These are phyloP conservation scores for Hyphopichia buzzinii DNA, from an alignment of 1,139 yeast species.

Conservation along the genomic window DNA sequence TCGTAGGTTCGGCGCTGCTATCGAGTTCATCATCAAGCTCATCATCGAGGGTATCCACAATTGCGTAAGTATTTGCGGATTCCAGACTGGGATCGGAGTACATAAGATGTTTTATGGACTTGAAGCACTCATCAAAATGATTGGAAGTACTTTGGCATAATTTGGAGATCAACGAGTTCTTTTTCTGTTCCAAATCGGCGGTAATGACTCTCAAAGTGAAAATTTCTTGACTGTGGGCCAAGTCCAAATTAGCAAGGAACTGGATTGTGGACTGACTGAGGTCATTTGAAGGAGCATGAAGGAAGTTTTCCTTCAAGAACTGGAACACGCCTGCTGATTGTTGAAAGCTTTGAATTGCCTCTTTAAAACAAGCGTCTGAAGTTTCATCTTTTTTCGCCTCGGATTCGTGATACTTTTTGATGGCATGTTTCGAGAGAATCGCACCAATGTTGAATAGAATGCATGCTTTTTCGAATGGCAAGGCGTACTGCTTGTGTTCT, in stretches of 20 bases:
- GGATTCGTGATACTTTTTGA: conserved; percentile 39
- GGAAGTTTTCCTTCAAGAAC: conserved; percentile 74
- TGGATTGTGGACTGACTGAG: conserved; percentile 66
- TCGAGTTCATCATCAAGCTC: conserved; percentile 11
- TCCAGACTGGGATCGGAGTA: conserved; percentile 5
- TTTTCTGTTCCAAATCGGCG: conserved; percentile 44
- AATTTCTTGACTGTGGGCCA: conserved; percentile 89
- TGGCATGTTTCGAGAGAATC: conserved; percentile 47
- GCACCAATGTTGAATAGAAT: conserved; percentile 64
- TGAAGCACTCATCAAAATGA: conserved; percentile 51
- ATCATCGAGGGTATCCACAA: conserved; percentile 13
- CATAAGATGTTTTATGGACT: conserved; percentile 33
- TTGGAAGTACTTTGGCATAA: conserved; percentile 62
- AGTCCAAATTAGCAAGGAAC: conserved; percentile 61
- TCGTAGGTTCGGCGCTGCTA: conserved; percentile 13
- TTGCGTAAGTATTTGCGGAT: conserved; percentile 16
- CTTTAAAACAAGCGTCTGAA: conserved; percentile 46
- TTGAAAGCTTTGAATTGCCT: conserved; percentile 62
- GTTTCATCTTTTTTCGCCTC: conserved; percentile 42
- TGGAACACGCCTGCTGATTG: conserved; percentile 78
- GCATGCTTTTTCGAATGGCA: conserved; percentile 90
- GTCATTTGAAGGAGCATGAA: conserved; percentile 88
- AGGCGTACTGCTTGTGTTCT: conserved; percentile 46
- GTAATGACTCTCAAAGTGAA: conserved; percentile 65
- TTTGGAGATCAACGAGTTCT: conserved; percentile 70